Conservation (phyloP, 768 basidiomycete genomes). For the Naematelia encephala region DNA sequence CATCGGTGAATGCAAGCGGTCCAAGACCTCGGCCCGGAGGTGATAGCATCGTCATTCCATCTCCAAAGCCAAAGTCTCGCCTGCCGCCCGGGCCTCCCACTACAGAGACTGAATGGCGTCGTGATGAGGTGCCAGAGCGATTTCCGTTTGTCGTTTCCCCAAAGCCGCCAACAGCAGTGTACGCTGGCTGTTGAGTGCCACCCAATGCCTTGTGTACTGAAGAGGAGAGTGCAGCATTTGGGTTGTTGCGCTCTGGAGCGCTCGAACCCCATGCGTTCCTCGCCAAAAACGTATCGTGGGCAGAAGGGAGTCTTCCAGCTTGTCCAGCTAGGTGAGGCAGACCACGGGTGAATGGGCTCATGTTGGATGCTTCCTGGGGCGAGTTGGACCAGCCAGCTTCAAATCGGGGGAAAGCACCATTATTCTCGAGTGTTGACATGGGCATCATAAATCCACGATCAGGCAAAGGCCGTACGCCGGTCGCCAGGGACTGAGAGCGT, state of each 20-base stretch:
- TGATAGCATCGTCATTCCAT: slow-evolving; percentile 27
- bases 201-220: slow-evolving; percentile 31
- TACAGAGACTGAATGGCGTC: slow-evolving; percentile 47
- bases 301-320: not conserved
- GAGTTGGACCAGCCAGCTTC: slow-evolving; percentile 27
- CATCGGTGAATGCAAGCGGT: slow-evolving; percentile 33
- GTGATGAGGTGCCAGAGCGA: slow-evolving; percentile 36
- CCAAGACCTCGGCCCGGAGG: slow-evolving; percentile 30
- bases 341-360: slow-evolving; percentile 41
- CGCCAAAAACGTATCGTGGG: not conserved
- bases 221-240: slow-evolving; percentile 5
- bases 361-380: slow-evolving; percentile 33
- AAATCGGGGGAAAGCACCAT: slow-evolving; percentile 19
- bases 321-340: slow-evolving; percentile 6
- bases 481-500: slow-evolving; percentile 42
- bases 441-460: slow-evolving; percentile 32
- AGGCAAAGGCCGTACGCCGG: slow-evolving; percentile 35
- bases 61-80: slow-evolving; percentile 43
- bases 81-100: slow-evolving; percentile 43
- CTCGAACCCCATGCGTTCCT: not conserved
- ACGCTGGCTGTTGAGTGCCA: slow-evolving; percentile 9
- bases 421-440: slow-evolving; percentile 35
- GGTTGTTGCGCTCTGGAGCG: not conserved
- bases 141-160: slow-evolving; percentile 20
- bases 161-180: slow-evolving; percentile 16